Conservation (phyloP, 306 rosid genomes). For the Parietaria judaica region DNA sequence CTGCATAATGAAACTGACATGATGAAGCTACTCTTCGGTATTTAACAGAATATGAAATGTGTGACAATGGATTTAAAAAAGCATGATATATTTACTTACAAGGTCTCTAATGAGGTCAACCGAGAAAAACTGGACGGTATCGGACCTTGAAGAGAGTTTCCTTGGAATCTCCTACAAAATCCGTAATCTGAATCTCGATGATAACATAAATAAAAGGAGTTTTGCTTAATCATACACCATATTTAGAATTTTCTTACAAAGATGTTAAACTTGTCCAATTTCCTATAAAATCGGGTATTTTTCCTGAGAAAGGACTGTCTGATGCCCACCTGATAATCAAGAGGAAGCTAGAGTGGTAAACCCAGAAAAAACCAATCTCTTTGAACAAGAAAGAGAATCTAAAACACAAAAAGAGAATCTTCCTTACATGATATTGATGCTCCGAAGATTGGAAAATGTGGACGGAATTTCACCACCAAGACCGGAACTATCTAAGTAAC, state of each 20-base stretch:
- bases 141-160: constrained; percentile 29
- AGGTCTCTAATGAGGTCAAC: constrained; percentile 5
- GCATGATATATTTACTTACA: constrained; percentile 16
- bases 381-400: not conserved
- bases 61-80: not conserved
- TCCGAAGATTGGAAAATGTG: constrained; percentile 20
- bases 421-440: constrained; percentile 16
- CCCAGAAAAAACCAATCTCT: constrained; percentile 3
- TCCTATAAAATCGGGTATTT: constrained; percentile 25
- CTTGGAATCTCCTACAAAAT: constrained; percentile 17
- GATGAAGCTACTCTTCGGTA: not conserved
- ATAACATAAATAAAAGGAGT: not conserved
- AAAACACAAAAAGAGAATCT: not conserved
- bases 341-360: not conserved
- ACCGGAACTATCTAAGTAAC: constrained; percentile 19
- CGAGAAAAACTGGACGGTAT: constrained; percentile 29
- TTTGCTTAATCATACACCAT: not conserved
- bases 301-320: constrained; percentile 22
- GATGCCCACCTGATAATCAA: constrained; percentile 19
- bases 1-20: constrained; percentile 15
- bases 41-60: not conserved
- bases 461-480: constrained; percentile 27
- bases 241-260: constrained; percentile 15
- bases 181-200: not conserved
- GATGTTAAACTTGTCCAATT: constrained; percentile 18